Conservation (phyloP, 495 filamentous ascomycete genomes). For the Penicillium turbatum region DNA sequence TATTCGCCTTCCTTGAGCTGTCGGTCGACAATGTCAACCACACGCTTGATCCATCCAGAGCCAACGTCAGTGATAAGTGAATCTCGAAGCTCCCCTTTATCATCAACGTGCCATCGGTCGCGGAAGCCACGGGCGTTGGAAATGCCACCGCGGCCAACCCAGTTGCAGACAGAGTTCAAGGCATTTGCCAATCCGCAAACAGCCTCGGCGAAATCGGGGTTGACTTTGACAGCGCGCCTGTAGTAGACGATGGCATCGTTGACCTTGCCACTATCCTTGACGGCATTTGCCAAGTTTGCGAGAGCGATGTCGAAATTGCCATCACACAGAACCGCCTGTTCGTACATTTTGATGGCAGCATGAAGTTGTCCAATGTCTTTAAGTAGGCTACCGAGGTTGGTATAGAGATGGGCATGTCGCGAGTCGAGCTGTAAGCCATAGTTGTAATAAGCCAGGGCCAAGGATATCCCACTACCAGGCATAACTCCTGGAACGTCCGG, state of each 20-base stretch:
- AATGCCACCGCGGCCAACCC: slow-evolving; percentile 86
- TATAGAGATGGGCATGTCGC: slow-evolving; percentile 95
- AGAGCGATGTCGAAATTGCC: slow-evolving; percentile 92
- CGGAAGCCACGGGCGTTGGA: slow-evolving; percentile 62
- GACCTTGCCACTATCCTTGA: slow-evolving; percentile 92
- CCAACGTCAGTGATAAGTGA: slow-evolving; percentile 54
- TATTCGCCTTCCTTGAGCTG: slow-evolving; percentile 82
- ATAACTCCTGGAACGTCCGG: slow-evolving; percentile 71
- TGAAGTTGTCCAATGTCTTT: slow-evolving; percentile 95
- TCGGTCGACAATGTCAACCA: slow-evolving; percentile 91
- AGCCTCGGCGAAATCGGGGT: slow-evolving; percentile 94
- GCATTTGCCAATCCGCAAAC: slow-evolving; percentile 96
- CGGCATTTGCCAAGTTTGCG: slow-evolving; percentile 95
- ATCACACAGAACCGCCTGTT: slow-evolving; percentile 88
- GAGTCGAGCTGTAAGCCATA: slow-evolving; percentile 82
- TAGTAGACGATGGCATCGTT: slow-evolving; percentile 93
- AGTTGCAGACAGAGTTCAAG: slow-evolving; percentile 94
- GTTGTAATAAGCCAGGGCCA: slow-evolving; percentile 91
- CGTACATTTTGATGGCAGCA: slow-evolving; percentile 95
- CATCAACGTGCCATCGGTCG: slow-evolving; percentile 94
- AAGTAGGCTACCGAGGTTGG: slow-evolving; percentile 89
- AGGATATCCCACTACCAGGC: slow-evolving; percentile 79
- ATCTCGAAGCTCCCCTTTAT: slow-evolving; percentile 78
- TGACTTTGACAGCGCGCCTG: slow-evolving; percentile 80
- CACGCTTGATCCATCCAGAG: slow-evolving; percentile 86